These are phyloP conservation scores for Cladosporium colombiae DNA, from an alignment of 2,329 filamentous ascomycete genomes.

Conservation along the genomic window DNA sequence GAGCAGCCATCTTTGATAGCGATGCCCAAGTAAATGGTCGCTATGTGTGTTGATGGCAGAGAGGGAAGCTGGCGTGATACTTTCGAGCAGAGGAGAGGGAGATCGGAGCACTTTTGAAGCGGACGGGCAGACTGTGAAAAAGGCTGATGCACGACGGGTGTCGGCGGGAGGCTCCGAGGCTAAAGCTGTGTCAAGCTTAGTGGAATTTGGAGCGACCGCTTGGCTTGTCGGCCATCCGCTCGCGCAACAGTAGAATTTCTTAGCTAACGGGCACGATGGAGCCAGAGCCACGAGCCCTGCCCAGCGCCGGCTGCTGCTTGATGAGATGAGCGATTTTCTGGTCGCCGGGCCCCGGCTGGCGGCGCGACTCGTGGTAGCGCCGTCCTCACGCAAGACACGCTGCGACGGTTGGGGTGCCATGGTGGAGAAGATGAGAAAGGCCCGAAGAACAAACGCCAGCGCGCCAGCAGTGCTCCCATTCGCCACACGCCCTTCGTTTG, in stretches of 20 bases:
- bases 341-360: constrained; percentile 18
- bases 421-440: constrained; percentile 16
- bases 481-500: not conserved
- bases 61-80: constrained; percentile 9
- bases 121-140: constrained; percentile 19
- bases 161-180: constrained; percentile 9
- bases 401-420: constrained; percentile 17
- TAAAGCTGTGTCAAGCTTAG: constrained; percentile 5
- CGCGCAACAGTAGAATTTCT: constrained; percentile 20
- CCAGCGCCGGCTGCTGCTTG: constrained; percentile 4
- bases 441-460: constrained; percentile 15
- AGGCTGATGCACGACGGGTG: constrained; percentile 12
- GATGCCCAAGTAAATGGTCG: constrained; percentile 38
- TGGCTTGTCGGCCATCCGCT: not conserved
- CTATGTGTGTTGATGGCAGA: constrained; percentile 21
- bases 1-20: constrained; percentile 39
- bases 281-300: constrained; percentile 10
- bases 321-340: constrained; percentile 21
- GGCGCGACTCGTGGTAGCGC: constrained; percentile 19
- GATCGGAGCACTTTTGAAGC: constrained; percentile 22
- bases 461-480: not conserved
- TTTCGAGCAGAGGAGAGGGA: constrained; percentile 20
- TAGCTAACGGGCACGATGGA: constrained; percentile 19
- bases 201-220: constrained; percentile 18
- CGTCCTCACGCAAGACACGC: constrained; percentile 20